These are phyloP conservation scores for Penicillium robsamsonii DNA, from an alignment of 495 filamentous ascomycete species.

Conservation along the genomic window DNA sequence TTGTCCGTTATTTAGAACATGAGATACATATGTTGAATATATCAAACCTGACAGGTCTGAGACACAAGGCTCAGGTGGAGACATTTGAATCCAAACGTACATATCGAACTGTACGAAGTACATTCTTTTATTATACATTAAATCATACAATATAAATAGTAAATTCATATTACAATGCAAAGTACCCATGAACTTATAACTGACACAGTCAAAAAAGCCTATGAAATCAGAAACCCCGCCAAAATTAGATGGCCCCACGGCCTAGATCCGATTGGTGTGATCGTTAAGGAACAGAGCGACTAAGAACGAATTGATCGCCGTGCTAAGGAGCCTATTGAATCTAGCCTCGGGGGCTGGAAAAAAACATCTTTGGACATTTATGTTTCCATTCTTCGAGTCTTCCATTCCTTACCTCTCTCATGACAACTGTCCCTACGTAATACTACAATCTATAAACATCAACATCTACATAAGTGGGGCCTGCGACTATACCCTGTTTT, in stretches of 20 bases:
- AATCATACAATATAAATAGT: neutral
- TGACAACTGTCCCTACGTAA: neutral
- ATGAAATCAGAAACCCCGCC: neutral
- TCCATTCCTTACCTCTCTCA: constrained; percentile 9
- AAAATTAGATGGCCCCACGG: constrained; percentile 17
- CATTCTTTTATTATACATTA: too few relatives aligned
- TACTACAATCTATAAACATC: neutral
- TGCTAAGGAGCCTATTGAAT: constrained; percentile 1
- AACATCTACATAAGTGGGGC: constrained; percentile 5
- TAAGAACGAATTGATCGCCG: constrained; percentile 10
- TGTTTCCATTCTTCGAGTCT: constrained; percentile 17
- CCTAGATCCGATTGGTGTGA: constrained; percentile 24
- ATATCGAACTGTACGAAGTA: neutral
- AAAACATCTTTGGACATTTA: neutral
- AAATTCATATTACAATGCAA: neutral
- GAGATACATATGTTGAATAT: too few relatives aligned
- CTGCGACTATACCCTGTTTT: neutral
- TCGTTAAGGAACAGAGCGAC: constrained; percentile 13
- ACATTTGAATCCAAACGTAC: too few relatives aligned
- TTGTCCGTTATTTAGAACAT: too few relatives aligned
- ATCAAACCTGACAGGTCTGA: too few relatives aligned
- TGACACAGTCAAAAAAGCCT: too few relatives aligned
- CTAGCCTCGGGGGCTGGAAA: constrained; percentile 7
- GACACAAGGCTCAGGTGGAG: too few relatives aligned
- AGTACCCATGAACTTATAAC: too few relatives aligned